Evolutionary conservation across 2,329 filamentous ascomycete genomes (phyloP).

Genomic region (Malbranchea zuffiana): DNA sequence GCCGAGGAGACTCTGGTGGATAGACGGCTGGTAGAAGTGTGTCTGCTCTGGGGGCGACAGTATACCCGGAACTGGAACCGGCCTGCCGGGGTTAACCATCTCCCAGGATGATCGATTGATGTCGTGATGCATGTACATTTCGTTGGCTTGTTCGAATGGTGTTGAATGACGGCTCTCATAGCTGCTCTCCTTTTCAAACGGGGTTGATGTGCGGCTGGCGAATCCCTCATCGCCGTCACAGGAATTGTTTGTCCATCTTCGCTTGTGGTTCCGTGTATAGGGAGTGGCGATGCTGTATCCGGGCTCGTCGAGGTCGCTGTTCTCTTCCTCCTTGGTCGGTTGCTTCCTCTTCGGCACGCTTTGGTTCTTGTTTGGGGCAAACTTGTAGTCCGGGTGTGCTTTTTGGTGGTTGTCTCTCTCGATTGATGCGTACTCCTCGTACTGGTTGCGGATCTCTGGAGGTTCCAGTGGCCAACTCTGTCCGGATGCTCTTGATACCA

Average conservation of each 20-base stretch:
- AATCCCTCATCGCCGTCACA: constrained; percentile 22
- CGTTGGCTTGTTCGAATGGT: constrained; percentile 11
- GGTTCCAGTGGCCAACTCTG: constrained; percentile 76
- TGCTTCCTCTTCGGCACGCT: constrained; percentile 39
- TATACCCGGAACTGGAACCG: constrained; percentile 36
- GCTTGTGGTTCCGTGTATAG: constrained; percentile 17
- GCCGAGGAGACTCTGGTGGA: constrained; percentile 32
- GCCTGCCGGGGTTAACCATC: constrained; percentile 41
- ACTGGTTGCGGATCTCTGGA: constrained; percentile 59
- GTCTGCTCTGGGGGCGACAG: constrained; percentile 37
- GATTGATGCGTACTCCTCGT: constrained; percentile 64
- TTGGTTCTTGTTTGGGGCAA: constrained; percentile 65
- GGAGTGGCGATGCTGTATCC: constrained; percentile 16
- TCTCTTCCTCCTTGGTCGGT: constrained; percentile 30
- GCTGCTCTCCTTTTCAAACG: constrained; percentile 21
- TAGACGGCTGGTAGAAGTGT: constrained; percentile 43
- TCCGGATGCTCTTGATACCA: constrained; percentile 80
- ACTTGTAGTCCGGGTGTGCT: constrained; percentile 88
- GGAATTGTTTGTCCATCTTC: constrained; percentile 20
- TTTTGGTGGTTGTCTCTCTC: constrained; percentile 76
- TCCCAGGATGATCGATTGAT: constrained; percentile 41
- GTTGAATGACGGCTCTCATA: constrained; percentile 15
- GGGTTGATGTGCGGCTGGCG: constrained; percentile 27
- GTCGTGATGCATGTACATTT: constrained; percentile 12
- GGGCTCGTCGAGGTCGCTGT: constrained; percentile 32